A percentile compares a stretch with the other conserved stretches of the same genome.
Conservation (phyloP, 805 yeast genomes). For the Teunomyces barrocoloradensis region DNA sequence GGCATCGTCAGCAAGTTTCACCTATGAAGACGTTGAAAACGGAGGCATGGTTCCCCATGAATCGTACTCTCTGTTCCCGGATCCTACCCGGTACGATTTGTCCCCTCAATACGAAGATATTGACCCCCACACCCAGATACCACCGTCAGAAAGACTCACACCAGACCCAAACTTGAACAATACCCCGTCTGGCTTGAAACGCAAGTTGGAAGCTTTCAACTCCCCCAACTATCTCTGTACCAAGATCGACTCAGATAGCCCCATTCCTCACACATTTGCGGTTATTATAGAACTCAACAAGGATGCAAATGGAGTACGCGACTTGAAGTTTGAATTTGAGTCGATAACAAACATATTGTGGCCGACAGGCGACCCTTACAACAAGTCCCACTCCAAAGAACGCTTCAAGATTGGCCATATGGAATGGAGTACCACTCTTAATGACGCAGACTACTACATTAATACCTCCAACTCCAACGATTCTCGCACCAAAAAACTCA, state of each 20-base stretch:
- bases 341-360: constrained; percentile 47
- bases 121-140: constrained; percentile 1
- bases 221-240: constrained; percentile 39
- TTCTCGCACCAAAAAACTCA: constrained; percentile 36
- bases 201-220: constrained; percentile 22
- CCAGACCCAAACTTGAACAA: constrained; percentile 9
- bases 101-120: neutral
- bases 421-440: constrained; percentile 40
- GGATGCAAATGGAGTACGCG: constrained; percentile 32
- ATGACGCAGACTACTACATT: constrained; percentile 45
- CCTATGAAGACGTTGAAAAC: constrained; percentile 43
- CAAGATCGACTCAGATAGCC: constrained; percentile 36
- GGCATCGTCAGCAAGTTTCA: constrained; percentile 37
- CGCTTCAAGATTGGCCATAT: constrained; percentile 46
- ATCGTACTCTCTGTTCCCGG: neutral
- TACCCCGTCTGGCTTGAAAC: constrained; percentile 12
- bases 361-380: constrained; percentile 54
- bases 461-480: constrained; percentile 43
- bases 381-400: constrained; percentile 43
- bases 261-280: constrained; percentile 54
- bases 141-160: neutral
- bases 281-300: constrained; percentile 45
- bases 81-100: neutral
- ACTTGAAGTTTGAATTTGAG: constrained; percentile 41
- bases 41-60: constrained; percentile 22